Evolutionary conservation across 176 grass and related monocot species (phyloP).

Genomic region (Alopecurus myosuroides): DNA sequence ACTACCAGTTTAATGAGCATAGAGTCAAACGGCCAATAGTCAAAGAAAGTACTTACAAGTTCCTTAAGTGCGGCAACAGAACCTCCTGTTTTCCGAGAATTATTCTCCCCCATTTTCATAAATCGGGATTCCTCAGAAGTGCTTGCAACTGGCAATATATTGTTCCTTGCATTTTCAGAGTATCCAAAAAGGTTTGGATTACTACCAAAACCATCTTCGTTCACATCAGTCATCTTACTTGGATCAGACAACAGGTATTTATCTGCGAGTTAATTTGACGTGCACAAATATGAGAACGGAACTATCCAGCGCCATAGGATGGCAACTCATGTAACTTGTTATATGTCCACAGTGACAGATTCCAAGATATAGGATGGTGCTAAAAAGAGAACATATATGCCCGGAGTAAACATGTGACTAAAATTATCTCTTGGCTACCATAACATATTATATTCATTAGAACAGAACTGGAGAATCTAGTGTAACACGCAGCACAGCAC

Average conservation of each 20-base stretch:
- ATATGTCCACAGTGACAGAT: neutral
- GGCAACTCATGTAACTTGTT: neutral
- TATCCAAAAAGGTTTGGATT: conserved; percentile 55
- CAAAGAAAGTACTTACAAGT: conserved; percentile 56
- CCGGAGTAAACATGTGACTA: neutral
- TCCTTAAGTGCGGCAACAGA: conserved; percentile 81
- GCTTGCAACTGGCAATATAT: conserved; percentile 52
- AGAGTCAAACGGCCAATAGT: conserved; percentile 16
- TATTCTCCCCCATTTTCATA: conserved; percentile 46
- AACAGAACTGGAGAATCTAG: neutral
- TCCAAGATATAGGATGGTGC: neutral
- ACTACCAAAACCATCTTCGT: conserved; percentile 60
- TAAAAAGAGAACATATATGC: neutral
- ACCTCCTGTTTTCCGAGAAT: conserved; percentile 33
- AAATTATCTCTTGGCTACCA: neutral
- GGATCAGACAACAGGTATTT: conserved; percentile 77
- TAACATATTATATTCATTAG: neutral
- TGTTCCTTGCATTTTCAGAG: conserved; percentile 36
- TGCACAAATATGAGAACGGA: conserved; percentile 30
- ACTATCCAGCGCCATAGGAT: neutral
- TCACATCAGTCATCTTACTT: conserved; percentile 45
- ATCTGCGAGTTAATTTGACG: conserved; percentile 51
- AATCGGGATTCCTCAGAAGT: conserved; percentile 69
- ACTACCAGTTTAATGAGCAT: neutral
- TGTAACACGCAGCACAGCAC: conserved; percentile 6